Percentiles rank a stretch among this genome's conserved stretches.
phyloP scores from a whole-genome alignment of 1,284 basidiomycete genomes.

The Tremellales sp. region DNA sequence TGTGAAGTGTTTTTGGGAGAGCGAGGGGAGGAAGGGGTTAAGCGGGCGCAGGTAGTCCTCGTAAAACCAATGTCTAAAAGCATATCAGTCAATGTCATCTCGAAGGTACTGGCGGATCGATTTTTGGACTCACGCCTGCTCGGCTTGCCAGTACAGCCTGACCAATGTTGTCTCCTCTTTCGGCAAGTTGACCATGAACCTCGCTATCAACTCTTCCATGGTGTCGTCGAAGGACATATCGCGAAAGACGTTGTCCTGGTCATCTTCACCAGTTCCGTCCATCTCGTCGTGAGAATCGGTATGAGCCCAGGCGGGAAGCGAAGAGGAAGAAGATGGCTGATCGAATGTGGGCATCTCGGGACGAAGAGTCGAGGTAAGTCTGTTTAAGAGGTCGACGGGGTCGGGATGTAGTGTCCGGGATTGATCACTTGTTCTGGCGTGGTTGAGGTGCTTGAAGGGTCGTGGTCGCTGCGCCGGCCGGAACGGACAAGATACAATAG shows the following conservation, averaged over 20 bases:
- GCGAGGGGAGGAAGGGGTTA: constrained; percentile 80
- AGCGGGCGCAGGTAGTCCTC: constrained; percentile 95
- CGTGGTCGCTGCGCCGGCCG: too few relatives aligned
- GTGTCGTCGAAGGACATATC: constrained; percentile 54
- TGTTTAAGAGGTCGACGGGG: neutral
- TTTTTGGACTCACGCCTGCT: constrained; percentile 90
- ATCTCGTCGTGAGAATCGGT: neutral
- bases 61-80: constrained; percentile 98
- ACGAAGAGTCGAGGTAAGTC: neutral
- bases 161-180: constrained; percentile 87
- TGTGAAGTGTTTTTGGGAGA: constrained; percentile 90
- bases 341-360: too few relatives aligned
- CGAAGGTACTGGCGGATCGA: neutral
- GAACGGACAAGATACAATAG: too few relatives aligned
- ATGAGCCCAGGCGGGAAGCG: neutral
- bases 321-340: neutral
- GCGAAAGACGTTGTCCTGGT: constrained; percentile 40
- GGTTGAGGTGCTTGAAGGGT: too few relatives aligned
- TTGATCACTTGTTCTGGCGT: too few relatives aligned
- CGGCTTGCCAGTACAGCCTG: constrained; percentile 96
- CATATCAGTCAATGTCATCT: constrained; percentile 1
- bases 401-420: too few relatives aligned
- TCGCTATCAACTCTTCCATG: constrained; percentile 87
- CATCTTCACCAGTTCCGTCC: constrained; percentile 11
- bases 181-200: constrained; percentile 96